Percentiles rank a stretch among this genome's conserved stretches.
These are phyloP conservation scores for Alternaria ventricosa DNA, from an alignment of 2,329 filamentous ascomycete species.

Conservation along the genomic window DNA sequence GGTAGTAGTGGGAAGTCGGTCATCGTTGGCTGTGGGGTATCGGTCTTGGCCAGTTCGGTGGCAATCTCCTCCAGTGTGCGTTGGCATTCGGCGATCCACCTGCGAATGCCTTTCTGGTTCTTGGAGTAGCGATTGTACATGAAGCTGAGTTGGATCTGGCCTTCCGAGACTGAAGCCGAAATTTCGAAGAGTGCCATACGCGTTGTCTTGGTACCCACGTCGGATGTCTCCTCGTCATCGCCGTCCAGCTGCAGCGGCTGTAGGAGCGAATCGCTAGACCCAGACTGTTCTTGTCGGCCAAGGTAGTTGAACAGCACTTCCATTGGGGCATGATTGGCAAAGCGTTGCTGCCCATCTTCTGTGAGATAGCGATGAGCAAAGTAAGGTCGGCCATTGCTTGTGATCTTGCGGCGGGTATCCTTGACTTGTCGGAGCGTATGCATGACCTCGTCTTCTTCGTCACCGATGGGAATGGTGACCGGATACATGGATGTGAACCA, in stretches of 20 bases:
- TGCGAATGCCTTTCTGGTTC: constrained; percentile 40
- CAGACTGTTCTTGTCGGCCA: constrained; percentile 58
- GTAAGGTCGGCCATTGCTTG: constrained; percentile 57
- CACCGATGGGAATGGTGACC: constrained; percentile 52
- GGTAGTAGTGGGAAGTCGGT: constrained; percentile 42
- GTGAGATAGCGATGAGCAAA: constrained; percentile 51
- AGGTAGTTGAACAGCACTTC: constrained; percentile 67
- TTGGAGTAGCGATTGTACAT: constrained; percentile 45
- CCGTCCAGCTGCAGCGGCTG: constrained; percentile 32
- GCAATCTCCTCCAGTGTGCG: constrained; percentile 40
- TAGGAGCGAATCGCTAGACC: constrained; percentile 57
- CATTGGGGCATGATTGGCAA: constrained; percentile 56
- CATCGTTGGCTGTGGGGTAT: constrained; percentile 38
- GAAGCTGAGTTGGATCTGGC: constrained; percentile 37
- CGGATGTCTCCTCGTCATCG: constrained; percentile 35
- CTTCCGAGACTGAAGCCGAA: constrained; percentile 31
- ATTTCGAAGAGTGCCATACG: constrained; percentile 44
- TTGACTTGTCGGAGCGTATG: constrained; percentile 62
- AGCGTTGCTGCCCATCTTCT: constrained; percentile 33
- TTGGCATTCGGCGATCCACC: constrained; percentile 44
- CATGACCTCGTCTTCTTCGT: constrained; percentile 58
- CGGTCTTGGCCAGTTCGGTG: constrained; percentile 25
- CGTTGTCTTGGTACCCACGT: constrained; percentile 33
- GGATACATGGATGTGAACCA: constrained; percentile 67
- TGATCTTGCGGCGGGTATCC: constrained; percentile 56